A percentile compares a stretch with the other conserved stretches of the same genome.
phyloP scores from a whole-genome alignment of 164 flowering plant species.

The Umbellularia californica region DNA sequence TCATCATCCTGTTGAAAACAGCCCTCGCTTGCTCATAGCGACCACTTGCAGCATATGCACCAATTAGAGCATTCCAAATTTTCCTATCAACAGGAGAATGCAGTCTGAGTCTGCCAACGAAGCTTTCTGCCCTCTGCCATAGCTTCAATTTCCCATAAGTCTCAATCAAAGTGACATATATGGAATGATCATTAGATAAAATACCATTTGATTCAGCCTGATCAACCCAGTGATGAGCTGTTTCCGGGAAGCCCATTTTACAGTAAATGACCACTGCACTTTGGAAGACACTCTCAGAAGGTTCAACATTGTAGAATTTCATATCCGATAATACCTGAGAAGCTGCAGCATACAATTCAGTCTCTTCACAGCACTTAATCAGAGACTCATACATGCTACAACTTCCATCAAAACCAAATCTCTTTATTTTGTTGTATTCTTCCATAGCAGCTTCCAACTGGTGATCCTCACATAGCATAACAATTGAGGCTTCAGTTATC shows the following conservation, averaged over 20 bases:
- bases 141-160: constrained; percentile 67
- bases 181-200: constrained; percentile 29
- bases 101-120: constrained; percentile 59
- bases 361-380: constrained; percentile 56
- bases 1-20: constrained; percentile 81
- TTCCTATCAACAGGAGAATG: constrained; percentile 49
- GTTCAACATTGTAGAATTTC: constrained; percentile 61
- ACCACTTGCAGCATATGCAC: constrained; percentile 85
- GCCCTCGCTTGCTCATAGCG: constrained; percentile 93
- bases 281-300: constrained; percentile 42
- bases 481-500: constrained; percentile 11
- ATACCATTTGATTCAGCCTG: constrained; percentile 51
- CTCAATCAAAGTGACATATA: constrained; percentile 55
- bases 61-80: constrained; percentile 81
- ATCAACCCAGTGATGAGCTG: constrained; percentile 63
- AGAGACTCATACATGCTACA: constrained; percentile 59
- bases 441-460: constrained; percentile 20
- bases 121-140: constrained; percentile 71
- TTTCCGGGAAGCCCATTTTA: constrained; percentile 79
- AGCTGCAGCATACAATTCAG: constrained; percentile 49
- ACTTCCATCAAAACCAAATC: constrained; percentile 30
- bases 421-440: constrained; percentile 44
- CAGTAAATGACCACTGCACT: constrained; percentile 53
- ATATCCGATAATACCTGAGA: constrained; percentile 84
- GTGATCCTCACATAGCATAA: constrained; percentile 11